Percentiles rank a stretch among this genome's conserved stretches.
phyloP scores from a whole-genome alignment of 805 yeast genomes.

The Metschnikowia santaceciliae region DNA sequence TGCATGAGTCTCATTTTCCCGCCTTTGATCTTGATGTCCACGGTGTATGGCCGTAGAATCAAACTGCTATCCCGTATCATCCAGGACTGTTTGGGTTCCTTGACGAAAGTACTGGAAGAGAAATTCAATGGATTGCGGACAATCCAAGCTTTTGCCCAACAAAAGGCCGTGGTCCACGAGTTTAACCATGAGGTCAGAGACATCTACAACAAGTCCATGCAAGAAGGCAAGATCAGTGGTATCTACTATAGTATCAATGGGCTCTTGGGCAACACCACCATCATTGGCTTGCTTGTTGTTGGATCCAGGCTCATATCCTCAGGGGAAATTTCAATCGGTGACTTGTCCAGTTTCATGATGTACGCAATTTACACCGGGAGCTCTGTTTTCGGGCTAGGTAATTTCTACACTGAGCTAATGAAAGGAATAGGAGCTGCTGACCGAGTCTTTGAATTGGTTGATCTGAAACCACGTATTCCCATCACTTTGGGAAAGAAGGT shows the following conservation, averaged over 20 bases:
- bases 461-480: slow-evolving; percentile 67
- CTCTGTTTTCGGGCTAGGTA: slow-evolving; percentile 87
- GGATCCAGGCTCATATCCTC: slow-evolving; percentile 79
- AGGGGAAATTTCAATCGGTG: slow-evolving; percentile 82
- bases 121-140: slow-evolving; percentile 81
- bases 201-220: slow-evolving; percentile 63
- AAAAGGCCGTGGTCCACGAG: slow-evolving; percentile 66
- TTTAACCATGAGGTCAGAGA: slow-evolving; percentile 68
- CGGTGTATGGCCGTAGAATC: slow-evolving; percentile 77
- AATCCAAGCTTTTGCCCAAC: slow-evolving; percentile 89
- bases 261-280: slow-evolving; percentile 75
- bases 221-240: slow-evolving; percentile 78
- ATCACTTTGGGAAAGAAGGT: slow-evolving; percentile 58
- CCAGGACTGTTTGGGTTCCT: slow-evolving; percentile 78
- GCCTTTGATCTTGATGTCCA: slow-evolving; percentile 73
- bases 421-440: slow-evolving; percentile 97
- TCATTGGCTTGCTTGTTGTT: slow-evolving; percentile 69
- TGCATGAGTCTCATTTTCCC: slow-evolving; percentile 81
- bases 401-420: slow-evolving; percentile 91
- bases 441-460: slow-evolving; percentile 81
- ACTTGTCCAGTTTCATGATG: slow-evolving; percentile 88
- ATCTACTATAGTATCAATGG: slow-evolving; percentile 75
- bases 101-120: slow-evolving; percentile 90
- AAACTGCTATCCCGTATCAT: slow-evolving; percentile 69
- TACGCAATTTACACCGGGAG: slow-evolving; percentile 91